Evolutionary conservation across 2,329 filamentous ascomycete genomes (phyloP).

Genomic region (Aureobasidium sp.): DNA sequence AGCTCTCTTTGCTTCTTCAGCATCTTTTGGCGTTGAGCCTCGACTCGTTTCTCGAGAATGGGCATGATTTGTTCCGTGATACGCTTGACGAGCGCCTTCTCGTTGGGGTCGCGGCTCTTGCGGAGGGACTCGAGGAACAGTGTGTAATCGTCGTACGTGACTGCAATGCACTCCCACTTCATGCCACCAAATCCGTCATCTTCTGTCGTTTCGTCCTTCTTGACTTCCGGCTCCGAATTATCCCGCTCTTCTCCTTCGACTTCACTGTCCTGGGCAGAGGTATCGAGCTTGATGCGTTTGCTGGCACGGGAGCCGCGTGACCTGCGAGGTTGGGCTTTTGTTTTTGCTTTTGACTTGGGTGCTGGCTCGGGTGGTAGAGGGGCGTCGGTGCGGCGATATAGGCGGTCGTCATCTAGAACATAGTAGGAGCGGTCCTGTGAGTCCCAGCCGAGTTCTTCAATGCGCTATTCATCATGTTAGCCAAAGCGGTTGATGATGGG

Average conservation of each 20-base stretch:
- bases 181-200: constrained; percentile 60
- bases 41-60: constrained; percentile 69
- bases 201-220: constrained; percentile 29
- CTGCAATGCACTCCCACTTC: constrained; percentile 86
- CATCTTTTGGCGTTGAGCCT: constrained; percentile 61
- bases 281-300: constrained; percentile 60
- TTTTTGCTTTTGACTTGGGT: constrained; percentile 47
- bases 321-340: constrained; percentile 45
- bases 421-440: constrained; percentile 79
- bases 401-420: constrained; percentile 84
- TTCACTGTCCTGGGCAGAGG: constrained; percentile 38
- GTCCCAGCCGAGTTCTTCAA: constrained; percentile 85
- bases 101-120: constrained; percentile 74
- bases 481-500: constrained; percentile 19
- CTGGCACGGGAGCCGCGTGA: constrained; percentile 53
- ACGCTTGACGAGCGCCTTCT: constrained; percentile 66
- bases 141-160: constrained; percentile 71
- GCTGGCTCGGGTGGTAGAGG: constrained; percentile 50
- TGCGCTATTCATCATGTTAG: constrained; percentile 39
- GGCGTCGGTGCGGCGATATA: constrained; percentile 82
- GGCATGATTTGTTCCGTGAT: constrained; percentile 75
- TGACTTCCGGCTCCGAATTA: constrained; percentile 22
- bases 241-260: constrained; percentile 36
- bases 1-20: constrained; percentile 74
- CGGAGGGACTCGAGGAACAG: constrained; percentile 63